Base-by-base conservation (phyloP, 768 basidiomycete genomes). In the Tylopilus sp. region DNA sequence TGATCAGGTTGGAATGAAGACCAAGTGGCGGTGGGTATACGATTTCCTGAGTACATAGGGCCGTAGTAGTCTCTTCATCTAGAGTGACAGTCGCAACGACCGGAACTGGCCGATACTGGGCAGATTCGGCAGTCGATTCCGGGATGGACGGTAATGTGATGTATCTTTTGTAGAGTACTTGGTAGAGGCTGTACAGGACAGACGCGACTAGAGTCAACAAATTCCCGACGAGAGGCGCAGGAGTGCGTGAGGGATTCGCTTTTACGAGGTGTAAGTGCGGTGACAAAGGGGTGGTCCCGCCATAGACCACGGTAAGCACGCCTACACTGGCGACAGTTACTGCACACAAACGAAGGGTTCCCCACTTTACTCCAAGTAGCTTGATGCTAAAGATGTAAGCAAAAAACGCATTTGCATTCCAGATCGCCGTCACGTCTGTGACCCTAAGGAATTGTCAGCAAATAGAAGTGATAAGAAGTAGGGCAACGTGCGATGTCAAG, bases 381-480 rank as follows among this genome's bases (percentile, higher is more conserved):
- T 80, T 80, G 53, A 94, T 82, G n/a, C 85, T 80, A 65, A 98
- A 80, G 23, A 92, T 65, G 64, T 98, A 98, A 6, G 90, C 88
- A 68, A 92, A 94, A 73, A 98, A 94, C 1, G 90, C 86, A 60
- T 88, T 90, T 8, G 88, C 85, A 64, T 95, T 95, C 83, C 89
- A 92, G 23, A 93, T 81, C 18, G 83, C 82, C 73, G 91, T 95
- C 23, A 94, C 82, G 69, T 94, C 91, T 57, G 84, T 86, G 23
- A 92, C 75, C 21, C 92, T 91, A 55, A 23, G 50, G 46, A 44
- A 51, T 23, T 36, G 22, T 59, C 50, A 53, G 56, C 17, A 31
- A 52, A 35, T 23, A 41, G 3, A 12, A 23, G 53, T 35, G 22
- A 20, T 12, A 36, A 47, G 6, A 48, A 42, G 11, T 20, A 40